These are phyloP conservation scores for Brasilioporus rufonigricans DNA, from an alignment of 768 basidiomycete genomes.

Conservation along the genomic window DNA sequence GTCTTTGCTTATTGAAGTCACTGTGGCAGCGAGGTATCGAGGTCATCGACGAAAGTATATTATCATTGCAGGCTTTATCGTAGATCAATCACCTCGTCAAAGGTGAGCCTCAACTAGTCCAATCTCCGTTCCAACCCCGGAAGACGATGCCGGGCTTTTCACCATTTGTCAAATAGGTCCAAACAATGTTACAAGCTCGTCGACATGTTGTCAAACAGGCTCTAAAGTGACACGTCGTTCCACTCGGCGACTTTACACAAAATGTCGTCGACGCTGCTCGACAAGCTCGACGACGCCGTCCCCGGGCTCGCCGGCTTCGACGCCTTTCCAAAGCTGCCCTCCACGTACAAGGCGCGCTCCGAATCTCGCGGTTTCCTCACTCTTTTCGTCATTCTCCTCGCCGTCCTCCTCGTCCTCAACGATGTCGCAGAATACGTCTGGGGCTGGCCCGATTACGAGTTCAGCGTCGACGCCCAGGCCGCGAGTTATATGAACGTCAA, in stretches of 20 bases:
- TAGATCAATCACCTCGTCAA: no score
- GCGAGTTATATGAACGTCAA: conserved; percentile 76
- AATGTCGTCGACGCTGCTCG: conserved; percentile 40
- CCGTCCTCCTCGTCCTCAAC: conserved; percentile 76
- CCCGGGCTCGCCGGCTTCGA: conserved; percentile 69
- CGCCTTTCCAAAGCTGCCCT: conserved; percentile 83
- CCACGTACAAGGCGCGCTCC: conserved; percentile 77
- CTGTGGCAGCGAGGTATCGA: no score
- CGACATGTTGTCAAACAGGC: no score
- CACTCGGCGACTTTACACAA: not conserved
- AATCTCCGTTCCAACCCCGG: no score
- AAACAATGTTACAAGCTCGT: no score
- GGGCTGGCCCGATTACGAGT: conserved; percentile 90
- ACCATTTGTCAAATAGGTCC: no score
- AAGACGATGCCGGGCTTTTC: no score
- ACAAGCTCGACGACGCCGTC: conserved; percentile 61
- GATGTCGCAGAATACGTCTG: conserved; percentile 90
- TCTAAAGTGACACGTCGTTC: conserved; percentile 16
- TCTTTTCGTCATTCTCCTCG: conserved; percentile 61
- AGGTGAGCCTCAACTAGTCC: no score
- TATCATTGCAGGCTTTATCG: no score
- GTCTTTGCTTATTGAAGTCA: no score
- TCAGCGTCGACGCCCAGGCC: conserved; percentile 73
- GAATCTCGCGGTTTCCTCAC: conserved; percentile 82
- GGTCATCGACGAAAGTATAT: no score